A percentile compares a stretch with the other conserved stretches of the same genome.
These are phyloP conservation scores for Mallotus nudiflorus DNA, from an alignment of 345 rosid genomes.

Conservation along the genomic window DNA sequence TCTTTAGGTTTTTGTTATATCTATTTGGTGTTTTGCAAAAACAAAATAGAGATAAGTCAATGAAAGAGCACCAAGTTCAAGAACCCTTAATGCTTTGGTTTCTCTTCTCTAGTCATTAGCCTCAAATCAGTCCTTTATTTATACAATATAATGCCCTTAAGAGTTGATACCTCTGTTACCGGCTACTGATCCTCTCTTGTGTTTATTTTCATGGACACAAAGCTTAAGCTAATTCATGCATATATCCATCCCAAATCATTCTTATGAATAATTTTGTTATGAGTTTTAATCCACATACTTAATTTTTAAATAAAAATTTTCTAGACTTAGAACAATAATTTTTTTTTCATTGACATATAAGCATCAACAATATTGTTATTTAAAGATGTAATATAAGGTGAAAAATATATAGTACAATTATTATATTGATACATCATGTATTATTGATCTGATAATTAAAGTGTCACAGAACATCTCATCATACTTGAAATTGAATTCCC, in stretches of 20 bases:
- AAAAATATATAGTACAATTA: no score
- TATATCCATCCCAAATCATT: background rate
- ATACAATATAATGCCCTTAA: conserved; percentile 14
- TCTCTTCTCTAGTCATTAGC: conserved; percentile 6
- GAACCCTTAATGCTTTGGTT: conserved; percentile 10
- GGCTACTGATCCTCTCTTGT: conserved; percentile 21
- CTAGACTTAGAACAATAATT: no score
- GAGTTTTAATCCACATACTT: no score
- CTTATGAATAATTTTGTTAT: no score
- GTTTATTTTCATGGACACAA: background rate
- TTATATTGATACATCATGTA: no score
- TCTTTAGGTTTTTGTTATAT: conserved; percentile 3
- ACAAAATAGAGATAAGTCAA: conserved; percentile 16
- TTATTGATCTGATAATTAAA: no score
- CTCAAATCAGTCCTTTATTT: conserved; percentile 5
- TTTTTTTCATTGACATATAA: no score
- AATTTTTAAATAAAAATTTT: no score
- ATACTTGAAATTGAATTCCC: no score
- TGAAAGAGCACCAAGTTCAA: conserved; percentile 40
- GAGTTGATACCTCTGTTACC: conserved; percentile 28
- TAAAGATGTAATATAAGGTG: no score
- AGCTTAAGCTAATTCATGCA: background rate
- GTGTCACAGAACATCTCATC: no score
- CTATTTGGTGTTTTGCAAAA: conserved; percentile 21
- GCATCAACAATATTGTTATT: no score